These are phyloP conservation scores for Solanum lycopersicoides DNA, from an alignment of 257 asterid species.

Conservation along the genomic window DNA sequence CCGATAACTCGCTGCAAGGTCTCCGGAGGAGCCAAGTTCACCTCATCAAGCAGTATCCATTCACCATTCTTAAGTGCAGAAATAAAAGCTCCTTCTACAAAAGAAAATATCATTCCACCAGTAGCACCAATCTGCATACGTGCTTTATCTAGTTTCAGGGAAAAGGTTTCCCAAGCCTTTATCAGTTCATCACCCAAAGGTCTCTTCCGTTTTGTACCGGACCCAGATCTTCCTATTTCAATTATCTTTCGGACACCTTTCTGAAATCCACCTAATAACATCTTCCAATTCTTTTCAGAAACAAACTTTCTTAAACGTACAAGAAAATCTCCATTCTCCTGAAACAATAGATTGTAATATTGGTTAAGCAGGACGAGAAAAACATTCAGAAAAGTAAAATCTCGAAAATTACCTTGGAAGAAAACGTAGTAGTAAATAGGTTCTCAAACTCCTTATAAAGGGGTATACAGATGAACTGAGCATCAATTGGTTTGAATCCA, in stretches of 20 bases:
- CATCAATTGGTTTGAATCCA: constrained; percentile 87
- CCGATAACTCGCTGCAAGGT: constrained; percentile 84
- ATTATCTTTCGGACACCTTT: constrained; percentile 32
- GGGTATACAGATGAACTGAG: constrained; percentile 58
- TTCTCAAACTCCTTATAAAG: constrained; percentile 69
- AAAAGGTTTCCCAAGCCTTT: constrained; percentile 54
- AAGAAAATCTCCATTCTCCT: constrained; percentile 52
- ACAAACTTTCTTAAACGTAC: constrained; percentile 25
- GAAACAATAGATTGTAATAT: constrained; percentile 2
- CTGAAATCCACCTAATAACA: constrained; percentile 50
- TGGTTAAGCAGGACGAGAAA: not conserved
- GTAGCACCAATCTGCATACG: constrained; percentile 55
- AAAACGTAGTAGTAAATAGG: constrained; percentile 49
- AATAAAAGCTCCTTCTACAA: constrained; percentile 93
- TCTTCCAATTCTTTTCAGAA: constrained; percentile 61
- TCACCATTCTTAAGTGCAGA: constrained; percentile 80
- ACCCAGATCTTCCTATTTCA: constrained; percentile 36
- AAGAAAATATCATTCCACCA: constrained; percentile 83
- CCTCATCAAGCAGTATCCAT: constrained; percentile 95
- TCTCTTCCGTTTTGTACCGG: constrained; percentile 74
- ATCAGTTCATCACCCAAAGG: constrained; percentile 36
- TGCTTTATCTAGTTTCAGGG: constrained; percentile 56
- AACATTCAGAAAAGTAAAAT: not conserved
- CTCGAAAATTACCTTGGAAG: constrained; percentile 43
- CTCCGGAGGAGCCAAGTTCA: constrained; percentile 98